These are phyloP conservation scores for Macrolepiota fuliginosa DNA, from an alignment of 768 basidiomycete species.

Conservation along the genomic window DNA sequence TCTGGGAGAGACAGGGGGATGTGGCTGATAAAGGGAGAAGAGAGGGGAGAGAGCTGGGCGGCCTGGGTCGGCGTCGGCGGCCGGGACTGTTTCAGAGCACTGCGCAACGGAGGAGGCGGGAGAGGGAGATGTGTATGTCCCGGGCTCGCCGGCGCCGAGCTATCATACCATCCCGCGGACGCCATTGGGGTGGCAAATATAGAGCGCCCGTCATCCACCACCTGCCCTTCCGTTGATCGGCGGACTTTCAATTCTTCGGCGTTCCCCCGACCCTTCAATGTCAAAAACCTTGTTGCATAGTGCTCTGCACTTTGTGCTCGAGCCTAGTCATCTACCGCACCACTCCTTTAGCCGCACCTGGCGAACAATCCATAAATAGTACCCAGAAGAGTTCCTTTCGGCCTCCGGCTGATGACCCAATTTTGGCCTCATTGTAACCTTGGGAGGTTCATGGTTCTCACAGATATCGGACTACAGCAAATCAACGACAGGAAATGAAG, in stretches of 20 bases:
- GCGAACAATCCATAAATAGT: too few species aligned
- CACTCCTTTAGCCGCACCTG: too few species aligned
- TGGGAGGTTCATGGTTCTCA: too few species aligned
- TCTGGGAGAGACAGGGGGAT: slow-evolving; percentile 4
- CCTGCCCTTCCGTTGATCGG: background rate
- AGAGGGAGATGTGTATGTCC: slow-evolving; percentile 15
- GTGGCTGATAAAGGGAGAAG: slow-evolving; percentile 13
- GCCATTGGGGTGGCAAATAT: slow-evolving; percentile 6
- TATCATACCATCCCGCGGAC: background rate
- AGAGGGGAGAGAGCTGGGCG: slow-evolving; percentile 9
- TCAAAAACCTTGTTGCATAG: background rate
- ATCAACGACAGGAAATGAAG: too few species aligned
- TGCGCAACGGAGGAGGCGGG: slow-evolving; percentile 17
- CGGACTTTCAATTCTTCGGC: slow-evolving; percentile 2
- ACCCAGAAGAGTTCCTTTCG: too few species aligned
- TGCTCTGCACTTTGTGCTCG: background rate
- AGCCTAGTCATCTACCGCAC: background rate
- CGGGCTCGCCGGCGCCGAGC: slow-evolving; percentile 13
- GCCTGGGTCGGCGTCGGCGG: slow-evolving; percentile 14
- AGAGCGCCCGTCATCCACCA: slow-evolving; percentile 2
- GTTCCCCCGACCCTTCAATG: background rate
- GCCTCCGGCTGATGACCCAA: too few species aligned
- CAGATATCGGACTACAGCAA: too few species aligned
- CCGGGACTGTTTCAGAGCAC: slow-evolving; percentile 14
- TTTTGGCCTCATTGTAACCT: too few species aligned